These are phyloP conservation scores for Kuraishia floccosa DNA, from an alignment of 805 yeast genomes.

Conservation along the genomic window DNA sequence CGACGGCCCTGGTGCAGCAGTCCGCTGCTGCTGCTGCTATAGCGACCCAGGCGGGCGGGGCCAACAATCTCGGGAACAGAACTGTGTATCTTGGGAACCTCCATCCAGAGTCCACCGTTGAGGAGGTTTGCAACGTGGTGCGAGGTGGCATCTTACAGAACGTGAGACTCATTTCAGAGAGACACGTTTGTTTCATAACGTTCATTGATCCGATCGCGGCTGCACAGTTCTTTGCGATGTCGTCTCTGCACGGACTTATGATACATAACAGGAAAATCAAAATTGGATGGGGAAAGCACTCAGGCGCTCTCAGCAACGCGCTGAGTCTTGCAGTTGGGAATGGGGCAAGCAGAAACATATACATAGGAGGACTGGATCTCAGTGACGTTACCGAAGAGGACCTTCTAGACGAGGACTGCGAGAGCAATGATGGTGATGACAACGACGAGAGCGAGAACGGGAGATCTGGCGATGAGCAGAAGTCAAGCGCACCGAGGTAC, in stretches of 20 bases:
- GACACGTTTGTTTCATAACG: slow-evolving; percentile 90
- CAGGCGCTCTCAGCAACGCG: slow-evolving; percentile 84
- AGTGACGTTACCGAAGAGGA: slow-evolving; percentile 15
- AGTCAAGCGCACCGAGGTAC: slow-evolving; percentile 1
- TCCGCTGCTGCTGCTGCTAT: slow-evolving; percentile 97
- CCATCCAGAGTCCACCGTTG: slow-evolving; percentile 79
- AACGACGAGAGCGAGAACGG: neutral
- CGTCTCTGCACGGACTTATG: slow-evolving; percentile 79
- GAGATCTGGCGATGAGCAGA: slow-evolving; percentile 1
- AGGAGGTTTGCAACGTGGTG: slow-evolving; percentile 92
- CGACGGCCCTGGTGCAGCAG: slow-evolving; percentile 79
- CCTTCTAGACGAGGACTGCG: slow-evolving; percentile 1
- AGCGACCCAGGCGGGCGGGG: slow-evolving; percentile 91
- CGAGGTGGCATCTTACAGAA: slow-evolving; percentile 90
- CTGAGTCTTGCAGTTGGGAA: slow-evolving; percentile 81
- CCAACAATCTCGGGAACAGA: slow-evolving; percentile 83
- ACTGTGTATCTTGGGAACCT: slow-evolving; percentile 87
- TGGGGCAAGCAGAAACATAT: slow-evolving; percentile 91
- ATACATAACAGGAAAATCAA: slow-evolving; percentile 80
- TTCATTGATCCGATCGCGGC: slow-evolving; percentile 96
- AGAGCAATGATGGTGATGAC: neutral
- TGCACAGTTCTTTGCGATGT: slow-evolving; percentile 92
- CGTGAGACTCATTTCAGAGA: slow-evolving; percentile 68
- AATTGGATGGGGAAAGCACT: slow-evolving; percentile 97
- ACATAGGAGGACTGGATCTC: slow-evolving; percentile 49